phyloP scores from a whole-genome alignment of 129 eudicot species.

The Flaveria robusta region DNA sequence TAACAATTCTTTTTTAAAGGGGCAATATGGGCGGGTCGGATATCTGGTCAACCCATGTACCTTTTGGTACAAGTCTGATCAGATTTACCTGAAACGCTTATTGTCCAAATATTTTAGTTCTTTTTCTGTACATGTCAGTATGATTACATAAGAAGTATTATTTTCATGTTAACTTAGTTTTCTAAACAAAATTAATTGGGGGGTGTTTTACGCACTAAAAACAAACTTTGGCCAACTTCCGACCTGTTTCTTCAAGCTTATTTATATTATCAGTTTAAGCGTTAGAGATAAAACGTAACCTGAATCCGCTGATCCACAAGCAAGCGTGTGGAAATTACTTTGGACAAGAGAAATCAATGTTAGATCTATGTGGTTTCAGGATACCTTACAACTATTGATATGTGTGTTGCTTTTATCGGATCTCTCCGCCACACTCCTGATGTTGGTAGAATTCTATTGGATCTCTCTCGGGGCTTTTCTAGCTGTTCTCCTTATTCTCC shows the following conservation, averaged over 20 bases:
- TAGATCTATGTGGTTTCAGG: constrained; percentile 52
- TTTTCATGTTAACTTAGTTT: background rate
- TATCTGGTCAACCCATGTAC: constrained; percentile 4
- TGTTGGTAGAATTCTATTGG: constrained; percentile 82
- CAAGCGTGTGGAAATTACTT: background rate
- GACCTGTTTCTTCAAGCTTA: background rate
- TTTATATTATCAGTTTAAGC: background rate
- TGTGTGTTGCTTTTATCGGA: constrained; percentile 77
- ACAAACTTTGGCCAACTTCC: background rate
- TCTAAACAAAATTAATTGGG: background rate
- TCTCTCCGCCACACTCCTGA: constrained; percentile 72
- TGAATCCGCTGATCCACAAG: background rate
- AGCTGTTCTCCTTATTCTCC: constrained; percentile 84
- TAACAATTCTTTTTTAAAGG: background rate
- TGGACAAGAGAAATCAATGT: constrained; percentile 15
- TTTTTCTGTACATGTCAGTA: background rate
- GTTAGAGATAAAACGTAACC: constrained; percentile 5
- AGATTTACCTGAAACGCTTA: background rate
- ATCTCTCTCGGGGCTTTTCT: constrained; percentile 84
- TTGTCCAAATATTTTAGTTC: background rate
- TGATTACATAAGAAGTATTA: background rate
- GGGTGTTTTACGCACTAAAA: constrained; percentile 8
- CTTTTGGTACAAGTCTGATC: constrained; percentile 2
- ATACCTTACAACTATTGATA: constrained; percentile 74
- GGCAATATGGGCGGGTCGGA: background rate